Evolutionary conservation across 768 basidiomycete genomes (phyloP), one percentile per base, ranked within the genome.

Genomic region (Kwoniella bestiolae): DNA sequence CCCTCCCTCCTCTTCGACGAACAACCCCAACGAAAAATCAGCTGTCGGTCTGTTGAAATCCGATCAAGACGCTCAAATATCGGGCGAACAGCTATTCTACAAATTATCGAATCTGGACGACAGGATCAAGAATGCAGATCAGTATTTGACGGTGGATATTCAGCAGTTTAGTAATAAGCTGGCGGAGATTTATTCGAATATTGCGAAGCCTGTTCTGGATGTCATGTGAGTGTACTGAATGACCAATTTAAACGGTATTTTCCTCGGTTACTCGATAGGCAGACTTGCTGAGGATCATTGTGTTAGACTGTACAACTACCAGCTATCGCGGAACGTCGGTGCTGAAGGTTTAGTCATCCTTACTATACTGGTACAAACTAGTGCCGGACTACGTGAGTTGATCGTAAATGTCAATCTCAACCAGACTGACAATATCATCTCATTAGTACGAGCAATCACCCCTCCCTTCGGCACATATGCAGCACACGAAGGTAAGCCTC

Each of bases 121-220:
- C 77, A 85, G 95, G 55, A 93, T 97, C 55, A 93, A 93, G 84
- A 96, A 97, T 72, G 90, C 92, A 16, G 94, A 97, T 79, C 73
- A 93, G 90, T 83, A 93, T 94, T 91, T 96, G 57, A 95, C 93
- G 2, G 89, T 94, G 64, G 95, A 98, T 80, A 93, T 97, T 52
- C 91, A 94, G 78, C 90, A 89, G 58, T 98, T 96, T 82, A 91
- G 92, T 14, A 86, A 86, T 4, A 89, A 92, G 76, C 86, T 98
- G 5, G 93, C 95, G 12, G 92, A 92, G 18, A 94, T 98, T 35
- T 98, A 97, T 80, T 81, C 80, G 16, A 97, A 97, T 79, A 82
- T 97, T 41, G 94, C 94, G 28, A 98, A 98, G 82, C 95, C 95
- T 6, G 84, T 90, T 16, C 85, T 96, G 38, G 95, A 97, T 52